Percentiles rank a stretch among this genome's conserved stretches.
Evolutionary conservation across 140 eudicot genomes (phyloP).

Genomic region (Senecio squalidus): DNA sequence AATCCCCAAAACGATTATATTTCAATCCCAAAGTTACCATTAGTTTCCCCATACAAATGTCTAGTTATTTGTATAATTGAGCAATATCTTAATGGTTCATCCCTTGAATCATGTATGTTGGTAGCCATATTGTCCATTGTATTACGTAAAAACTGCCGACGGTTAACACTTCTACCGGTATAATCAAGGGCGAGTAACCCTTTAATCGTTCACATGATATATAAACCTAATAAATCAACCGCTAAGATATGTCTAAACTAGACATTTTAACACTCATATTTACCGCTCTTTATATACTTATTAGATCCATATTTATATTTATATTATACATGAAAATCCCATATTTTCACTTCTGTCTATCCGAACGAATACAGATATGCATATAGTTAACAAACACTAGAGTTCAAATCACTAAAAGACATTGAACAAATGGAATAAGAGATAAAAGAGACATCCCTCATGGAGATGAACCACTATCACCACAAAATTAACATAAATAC

Average conservation of each 20-base stretch:
- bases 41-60: conserved; percentile 19
- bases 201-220: no score
- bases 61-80: neutral
- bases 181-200: no score
- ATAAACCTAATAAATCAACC: no score
- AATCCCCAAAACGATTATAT: conserved; percentile 7
- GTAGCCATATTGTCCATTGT: neutral
- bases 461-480: conserved; percentile 17
- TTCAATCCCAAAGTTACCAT: conserved; percentile 16
- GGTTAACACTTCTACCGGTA: no score
- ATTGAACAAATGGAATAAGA: conserved; percentile 6
- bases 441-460: conserved; percentile 22
- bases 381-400: conserved; percentile 19
- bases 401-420: conserved; percentile 14
- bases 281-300: no score
- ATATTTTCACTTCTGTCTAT: no score
- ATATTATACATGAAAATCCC: neutral
- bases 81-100: neutral
- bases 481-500: conserved; percentile 5
- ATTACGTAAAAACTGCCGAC: no score
- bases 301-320: no score
- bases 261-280: no score
- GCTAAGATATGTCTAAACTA: no score
- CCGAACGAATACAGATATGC: neutral
- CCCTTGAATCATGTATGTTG: neutral